Conservation (phyloP, 2,329 filamentous ascomycete species). For the Sordariomycetes sp. region DNA sequence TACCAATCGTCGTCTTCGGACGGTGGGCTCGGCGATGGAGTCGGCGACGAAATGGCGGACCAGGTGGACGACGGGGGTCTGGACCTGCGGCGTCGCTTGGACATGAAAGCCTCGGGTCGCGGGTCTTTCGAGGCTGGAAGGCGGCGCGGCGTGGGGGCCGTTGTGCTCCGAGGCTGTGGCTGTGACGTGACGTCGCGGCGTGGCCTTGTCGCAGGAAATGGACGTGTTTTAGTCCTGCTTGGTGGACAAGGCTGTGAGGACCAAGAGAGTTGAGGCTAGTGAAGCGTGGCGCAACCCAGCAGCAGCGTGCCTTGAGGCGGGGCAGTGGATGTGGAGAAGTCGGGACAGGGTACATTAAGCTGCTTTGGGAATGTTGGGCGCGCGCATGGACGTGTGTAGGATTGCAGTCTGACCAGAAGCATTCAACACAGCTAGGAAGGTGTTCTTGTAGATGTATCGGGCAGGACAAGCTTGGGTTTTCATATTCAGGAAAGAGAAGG, state of each 20-base stretch:
- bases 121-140: conserved; percentile 1
- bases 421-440: too few species aligned
- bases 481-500: too few species aligned
- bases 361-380: too few species aligned
- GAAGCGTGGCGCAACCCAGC: not conserved
- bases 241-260: not conserved
- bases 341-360: too few species aligned
- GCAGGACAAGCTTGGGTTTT: too few species aligned
- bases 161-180: not conserved
- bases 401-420: too few species aligned
- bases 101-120: conserved; percentile 17
- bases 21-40: conserved; percentile 4
- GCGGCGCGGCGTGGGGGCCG: not conserved
- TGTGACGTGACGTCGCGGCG: not conserved
- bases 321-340: too few species aligned
- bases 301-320: not conserved
- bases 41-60: not conserved
- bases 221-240: not conserved
- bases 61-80: conserved; percentile 9
- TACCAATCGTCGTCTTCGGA: conserved; percentile 17
- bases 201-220: not conserved
- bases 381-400: too few species aligned
- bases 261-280: not conserved
- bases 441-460: too few species aligned
- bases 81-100: conserved; percentile 14